Evolutionary conservation across 75 land plant species (phyloP).

Genomic region (Sequoiadendron giganteum): DNA sequence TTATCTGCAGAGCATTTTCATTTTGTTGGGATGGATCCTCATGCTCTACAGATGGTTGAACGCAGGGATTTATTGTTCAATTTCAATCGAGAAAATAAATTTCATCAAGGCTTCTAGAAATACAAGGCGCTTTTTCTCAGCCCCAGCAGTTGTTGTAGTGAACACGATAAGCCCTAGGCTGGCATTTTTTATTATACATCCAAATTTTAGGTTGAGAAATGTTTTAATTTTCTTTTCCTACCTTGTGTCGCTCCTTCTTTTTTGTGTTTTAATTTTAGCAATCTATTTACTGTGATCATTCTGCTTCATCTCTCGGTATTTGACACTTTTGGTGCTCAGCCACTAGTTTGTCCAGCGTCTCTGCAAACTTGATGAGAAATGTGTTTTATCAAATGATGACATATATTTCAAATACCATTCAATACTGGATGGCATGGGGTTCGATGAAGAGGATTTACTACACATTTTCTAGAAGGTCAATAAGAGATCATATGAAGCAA

Average conservation of each 20-base stretch:
- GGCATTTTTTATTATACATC: too few relatives aligned
- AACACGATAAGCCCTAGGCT: too few relatives aligned
- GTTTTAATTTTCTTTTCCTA: not conserved
- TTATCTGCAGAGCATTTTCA: not conserved
- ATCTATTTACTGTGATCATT: not conserved
- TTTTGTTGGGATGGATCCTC: not conserved
- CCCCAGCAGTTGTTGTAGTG: too few relatives aligned
- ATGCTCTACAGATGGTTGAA: not conserved
- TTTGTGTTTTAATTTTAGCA: not conserved
- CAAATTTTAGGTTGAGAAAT: too few relatives aligned
- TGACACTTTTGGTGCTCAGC: not conserved
- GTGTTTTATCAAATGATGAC: not conserved
- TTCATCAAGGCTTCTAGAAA: not conserved
- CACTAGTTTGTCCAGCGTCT: not conserved
- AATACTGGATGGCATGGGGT: not conserved
- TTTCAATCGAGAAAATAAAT: not conserved
- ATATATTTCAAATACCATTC: not conserved
- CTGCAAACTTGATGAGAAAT: not conserved
- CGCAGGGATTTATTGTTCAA: not conserved
- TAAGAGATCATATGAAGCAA: not conserved
- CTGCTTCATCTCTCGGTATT: not conserved
- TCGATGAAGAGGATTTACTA: too few relatives aligned
- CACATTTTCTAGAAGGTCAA: not conserved
- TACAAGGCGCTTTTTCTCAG: too few relatives aligned
- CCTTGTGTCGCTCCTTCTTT: not conserved